Conservation (phyloP, 768 basidiomycete species). For the Mycena belliarum region DNA sequence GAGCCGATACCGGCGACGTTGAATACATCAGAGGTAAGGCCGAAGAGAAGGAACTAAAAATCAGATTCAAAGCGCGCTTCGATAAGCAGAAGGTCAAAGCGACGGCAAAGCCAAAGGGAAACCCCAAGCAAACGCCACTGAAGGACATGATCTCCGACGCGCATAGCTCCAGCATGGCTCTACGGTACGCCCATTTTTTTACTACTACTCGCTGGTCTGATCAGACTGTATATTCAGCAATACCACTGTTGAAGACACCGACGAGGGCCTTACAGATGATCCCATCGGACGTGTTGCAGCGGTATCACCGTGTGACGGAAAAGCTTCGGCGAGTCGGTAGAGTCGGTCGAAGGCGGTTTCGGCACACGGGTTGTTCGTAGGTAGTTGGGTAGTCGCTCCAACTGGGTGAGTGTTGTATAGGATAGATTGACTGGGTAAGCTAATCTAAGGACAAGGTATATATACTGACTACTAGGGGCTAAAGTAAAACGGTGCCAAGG, state of each 20-base stretch:
- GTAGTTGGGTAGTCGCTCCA: not conserved
- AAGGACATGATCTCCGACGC: not conserved
- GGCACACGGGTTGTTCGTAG: not conserved
- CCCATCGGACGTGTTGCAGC: too few relatives aligned
- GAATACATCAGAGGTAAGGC: not conserved
- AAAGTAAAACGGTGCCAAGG: too few relatives aligned
- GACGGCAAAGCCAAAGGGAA: not conserved
- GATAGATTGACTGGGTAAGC: too few relatives aligned
- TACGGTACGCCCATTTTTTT: not conserved
- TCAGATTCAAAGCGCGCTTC: not conserved
- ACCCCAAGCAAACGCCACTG: not conserved
- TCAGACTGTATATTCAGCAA: too few relatives aligned
- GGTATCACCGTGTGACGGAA: too few relatives aligned
- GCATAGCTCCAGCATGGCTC: not conserved
- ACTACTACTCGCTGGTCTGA: too few relatives aligned
- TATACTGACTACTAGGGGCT: too few relatives aligned
- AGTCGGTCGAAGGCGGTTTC: not conserved
- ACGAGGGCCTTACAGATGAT: too few relatives aligned
- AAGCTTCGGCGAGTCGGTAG: too few relatives aligned
- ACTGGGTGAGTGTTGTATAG: too few relatives aligned
- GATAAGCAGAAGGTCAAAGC: not conserved
- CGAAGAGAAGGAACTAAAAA: not conserved
- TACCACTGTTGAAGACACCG: too few relatives aligned
- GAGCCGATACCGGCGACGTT: not conserved
- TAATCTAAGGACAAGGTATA: too few relatives aligned